Percentiles rank a stretch among this genome's conserved stretches.
These are phyloP conservation scores for Termitomyces heimii DNA, from an alignment of 768 basidiomycete species.

Conservation along the genomic window DNA sequence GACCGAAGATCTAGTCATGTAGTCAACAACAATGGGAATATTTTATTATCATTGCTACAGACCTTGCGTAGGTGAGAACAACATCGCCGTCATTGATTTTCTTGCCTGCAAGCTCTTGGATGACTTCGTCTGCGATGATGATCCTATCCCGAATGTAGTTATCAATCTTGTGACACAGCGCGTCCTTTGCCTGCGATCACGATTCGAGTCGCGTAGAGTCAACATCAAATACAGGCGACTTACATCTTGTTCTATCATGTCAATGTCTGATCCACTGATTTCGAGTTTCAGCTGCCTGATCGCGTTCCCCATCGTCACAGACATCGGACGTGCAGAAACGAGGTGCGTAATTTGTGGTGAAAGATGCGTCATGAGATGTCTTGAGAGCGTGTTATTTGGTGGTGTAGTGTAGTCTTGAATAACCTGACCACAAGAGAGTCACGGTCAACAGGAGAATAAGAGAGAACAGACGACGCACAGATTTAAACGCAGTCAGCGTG, in stretches of 20 bases:
- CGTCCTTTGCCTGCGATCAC: slow-evolving; percentile 71
- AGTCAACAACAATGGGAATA: slow-evolving; percentile 1
- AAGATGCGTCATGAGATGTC: slow-evolving; percentile 88
- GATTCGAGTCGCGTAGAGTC: not conserved
- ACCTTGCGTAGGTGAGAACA: slow-evolving; percentile 92
- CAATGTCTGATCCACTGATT: slow-evolving; percentile 88
- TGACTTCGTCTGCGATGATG: slow-evolving; percentile 88
- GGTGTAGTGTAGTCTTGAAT: slow-evolving; percentile 90
- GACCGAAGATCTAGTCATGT: slow-evolving; percentile 70
- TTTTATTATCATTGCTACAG: slow-evolving; percentile 7
- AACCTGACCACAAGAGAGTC: slow-evolving; percentile 42
- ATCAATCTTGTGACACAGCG: slow-evolving; percentile 80
- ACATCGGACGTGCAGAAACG: slow-evolving; percentile 84
- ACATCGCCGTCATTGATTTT: slow-evolving; percentile 96
- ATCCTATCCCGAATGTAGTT: slow-evolving; percentile 93
- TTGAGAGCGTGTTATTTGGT: slow-evolving; percentile 77
- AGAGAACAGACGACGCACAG: slow-evolving; percentile 43
- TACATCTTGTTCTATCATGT: slow-evolving; percentile 94
- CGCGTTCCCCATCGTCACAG: slow-evolving; percentile 91
- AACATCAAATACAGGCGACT: slow-evolving; percentile 9
- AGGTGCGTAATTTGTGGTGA: slow-evolving; percentile 92
- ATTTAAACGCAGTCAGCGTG: slow-evolving; percentile 86
- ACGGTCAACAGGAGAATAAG: not conserved
- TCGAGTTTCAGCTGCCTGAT: slow-evolving; percentile 93
- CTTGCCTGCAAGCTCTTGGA: slow-evolving; percentile 79